Conservation (phyloP, 495 filamentous ascomycete species). For the Aspergillus hancockii region DNA sequence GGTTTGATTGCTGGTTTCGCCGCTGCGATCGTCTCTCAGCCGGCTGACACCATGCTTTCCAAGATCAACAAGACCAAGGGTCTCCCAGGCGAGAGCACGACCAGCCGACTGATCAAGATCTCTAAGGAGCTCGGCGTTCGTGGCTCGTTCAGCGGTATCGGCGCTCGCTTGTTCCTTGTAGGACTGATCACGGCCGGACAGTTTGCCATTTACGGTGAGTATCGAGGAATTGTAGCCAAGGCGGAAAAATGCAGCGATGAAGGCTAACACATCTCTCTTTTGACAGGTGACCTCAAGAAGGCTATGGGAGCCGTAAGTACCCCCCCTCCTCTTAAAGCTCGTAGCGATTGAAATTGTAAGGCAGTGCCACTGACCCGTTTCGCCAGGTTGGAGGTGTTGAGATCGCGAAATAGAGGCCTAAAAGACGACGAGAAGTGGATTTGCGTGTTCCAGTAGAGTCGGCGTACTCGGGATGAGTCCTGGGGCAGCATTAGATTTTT, state of each 20-base stretch:
- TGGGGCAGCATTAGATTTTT: too few species aligned
- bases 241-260: too few species aligned
- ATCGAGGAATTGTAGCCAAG: too few species aligned
- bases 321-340: too few species aligned
- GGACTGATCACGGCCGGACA: slow-evolving; percentile 85
- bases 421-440: not conserved
- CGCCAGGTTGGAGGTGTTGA: slow-evolving; percentile 79
- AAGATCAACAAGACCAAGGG: slow-evolving; percentile 99
- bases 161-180: slow-evolving; percentile 81
- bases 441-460: too few species aligned
- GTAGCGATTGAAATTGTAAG: too few species aligned
- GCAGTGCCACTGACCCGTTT: slow-evolving; percentile 24
- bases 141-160: slow-evolving; percentile 89
- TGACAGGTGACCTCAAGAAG: not conserved
- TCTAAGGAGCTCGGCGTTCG: slow-evolving; percentile 87
- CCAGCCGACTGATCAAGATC: slow-evolving; percentile 90
- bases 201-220: slow-evolving; percentile 94
- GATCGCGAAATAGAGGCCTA: slow-evolving; percentile 55
- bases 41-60: slow-evolving; percentile 97
- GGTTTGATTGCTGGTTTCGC: slow-evolving; percentile 98
- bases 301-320: not conserved
- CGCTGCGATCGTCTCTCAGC: slow-evolving; percentile 93
- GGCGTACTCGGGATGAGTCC: too few species aligned
- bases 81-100: slow-evolving; percentile 90
- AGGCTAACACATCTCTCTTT: not conserved